phyloP scores from a whole-genome alignment of 768 basidiomycete species.

The Boletus subcaerulescens region DNA sequence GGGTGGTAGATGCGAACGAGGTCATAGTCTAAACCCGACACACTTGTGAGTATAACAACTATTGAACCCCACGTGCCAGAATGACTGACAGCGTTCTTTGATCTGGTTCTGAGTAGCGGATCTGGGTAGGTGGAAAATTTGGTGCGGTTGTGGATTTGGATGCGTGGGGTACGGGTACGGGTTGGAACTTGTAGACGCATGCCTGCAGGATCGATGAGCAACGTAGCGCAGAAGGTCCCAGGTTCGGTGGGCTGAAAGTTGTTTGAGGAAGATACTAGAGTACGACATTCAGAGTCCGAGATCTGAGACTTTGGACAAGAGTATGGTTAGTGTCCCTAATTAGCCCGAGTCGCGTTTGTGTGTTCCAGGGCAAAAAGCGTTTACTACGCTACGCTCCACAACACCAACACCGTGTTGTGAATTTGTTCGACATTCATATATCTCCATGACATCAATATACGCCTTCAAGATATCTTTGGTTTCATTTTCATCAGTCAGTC shows the following conservation, averaged over 20 bases:
- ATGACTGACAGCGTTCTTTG: conserved; percentile 54
- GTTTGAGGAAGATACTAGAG: conserved; percentile 2
- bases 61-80: background rate
- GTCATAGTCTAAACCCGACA: conserved; percentile 56
- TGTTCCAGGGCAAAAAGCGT: too few relatives aligned
- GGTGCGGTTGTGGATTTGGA: conserved; percentile 54
- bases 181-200: conserved; percentile 23
- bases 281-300: conserved; percentile 9
- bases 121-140: conserved; percentile 59
- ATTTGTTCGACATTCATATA: background rate
- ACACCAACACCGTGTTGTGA: background rate
- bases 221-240: conserved; percentile 6
- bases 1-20: conserved; percentile 80
- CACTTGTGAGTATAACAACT: conserved; percentile 1
- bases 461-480: too few relatives aligned
- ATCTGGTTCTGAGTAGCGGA: conserved; percentile 51
- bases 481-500: background rate
- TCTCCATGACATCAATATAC: background rate
- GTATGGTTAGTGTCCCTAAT: background rate
- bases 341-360: background rate
- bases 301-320: background rate
- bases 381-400: too few relatives aligned
- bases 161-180: conserved; percentile 51
- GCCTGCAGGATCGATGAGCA: conserved; percentile 10
- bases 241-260: background rate